These are phyloP conservation scores for Colletotrichum phormii DNA, from an alignment of 2,329 filamentous ascomycete species.

Conservation along the genomic window DNA sequence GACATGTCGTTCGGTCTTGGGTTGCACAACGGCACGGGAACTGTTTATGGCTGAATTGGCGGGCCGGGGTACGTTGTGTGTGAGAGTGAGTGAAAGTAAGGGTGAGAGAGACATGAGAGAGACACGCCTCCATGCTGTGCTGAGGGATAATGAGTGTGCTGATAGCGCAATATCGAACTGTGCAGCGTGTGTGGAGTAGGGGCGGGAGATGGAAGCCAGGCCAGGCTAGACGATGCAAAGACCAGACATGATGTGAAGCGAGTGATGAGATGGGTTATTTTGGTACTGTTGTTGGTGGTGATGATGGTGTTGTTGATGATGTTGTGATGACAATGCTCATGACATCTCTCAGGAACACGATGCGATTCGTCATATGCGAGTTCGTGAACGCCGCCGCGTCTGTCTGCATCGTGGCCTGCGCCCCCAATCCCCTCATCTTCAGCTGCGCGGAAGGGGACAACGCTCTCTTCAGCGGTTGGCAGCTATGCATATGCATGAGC, in stretches of 20 bases:
- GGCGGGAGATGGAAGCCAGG: neutral
- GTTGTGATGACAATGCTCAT: neutral
- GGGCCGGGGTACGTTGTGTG: neutral
- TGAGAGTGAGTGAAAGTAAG: neutral
- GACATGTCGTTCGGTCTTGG: slow-evolving; percentile 21
- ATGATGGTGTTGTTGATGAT: neutral
- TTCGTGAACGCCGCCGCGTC: neutral
- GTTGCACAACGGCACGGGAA: slow-evolving; percentile 17
- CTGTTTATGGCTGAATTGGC: slow-evolving; percentile 7
- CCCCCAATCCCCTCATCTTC: neutral
- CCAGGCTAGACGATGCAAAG: neutral
- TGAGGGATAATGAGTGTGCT: neutral
- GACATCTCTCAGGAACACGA: neutral
- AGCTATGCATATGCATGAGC: slow-evolving; percentile 7
- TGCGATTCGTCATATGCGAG: neutral
- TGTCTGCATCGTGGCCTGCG: neutral
- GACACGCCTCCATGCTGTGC: neutral
- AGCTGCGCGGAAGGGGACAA: neutral
- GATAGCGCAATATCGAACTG: slow-evolving; percentile 2
- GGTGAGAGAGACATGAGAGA: neutral
- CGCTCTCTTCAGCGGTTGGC: slow-evolving; percentile 25
- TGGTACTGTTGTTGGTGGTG: neutral
- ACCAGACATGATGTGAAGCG: neutral
- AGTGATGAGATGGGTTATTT: neutral
- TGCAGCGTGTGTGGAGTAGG: neutral